phyloP scores from a whole-genome alignment of 495 filamentous ascomycete species.

The Neurospora tetraspora region DNA sequence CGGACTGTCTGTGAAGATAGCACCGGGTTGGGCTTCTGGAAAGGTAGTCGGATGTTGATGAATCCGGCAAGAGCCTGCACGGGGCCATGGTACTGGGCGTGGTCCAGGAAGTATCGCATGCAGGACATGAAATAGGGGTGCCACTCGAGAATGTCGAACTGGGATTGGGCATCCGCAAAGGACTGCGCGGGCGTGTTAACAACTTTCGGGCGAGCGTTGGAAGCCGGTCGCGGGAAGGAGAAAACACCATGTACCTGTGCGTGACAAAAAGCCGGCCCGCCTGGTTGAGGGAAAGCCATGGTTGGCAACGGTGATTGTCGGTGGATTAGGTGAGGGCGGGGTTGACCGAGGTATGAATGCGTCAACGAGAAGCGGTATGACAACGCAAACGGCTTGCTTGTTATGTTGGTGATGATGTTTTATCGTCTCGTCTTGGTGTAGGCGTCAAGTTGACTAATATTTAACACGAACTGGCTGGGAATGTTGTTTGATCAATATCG shows the following conservation, averaged over 20 bases:
- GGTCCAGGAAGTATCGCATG: constrained; percentile 85
- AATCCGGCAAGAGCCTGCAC: constrained; percentile 87
- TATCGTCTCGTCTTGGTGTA: not conserved
- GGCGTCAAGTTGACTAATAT: not conserved
- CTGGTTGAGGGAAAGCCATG: constrained; percentile 17
- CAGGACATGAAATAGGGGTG: constrained; percentile 87
- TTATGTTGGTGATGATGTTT: not conserved
- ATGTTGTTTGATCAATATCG: not conserved
- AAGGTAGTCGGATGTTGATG: constrained; percentile 73
- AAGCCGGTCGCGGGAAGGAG: not conserved
- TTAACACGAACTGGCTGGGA: not conserved
- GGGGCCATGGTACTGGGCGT: constrained; percentile 72
- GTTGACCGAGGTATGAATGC: not conserved
- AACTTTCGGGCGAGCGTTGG: not conserved
- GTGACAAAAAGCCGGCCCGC: constrained; percentile 15
- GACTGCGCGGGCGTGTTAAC: constrained; percentile 11
- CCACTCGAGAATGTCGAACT: constrained; percentile 88
- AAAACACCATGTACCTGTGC: constrained; percentile 18
- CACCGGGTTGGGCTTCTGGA: constrained; percentile 42
- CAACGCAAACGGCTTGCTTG: not conserved
- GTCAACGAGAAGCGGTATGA: not conserved
- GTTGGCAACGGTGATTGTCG: not conserved
- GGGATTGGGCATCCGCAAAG: constrained; percentile 39
- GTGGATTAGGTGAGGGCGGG: not conserved
- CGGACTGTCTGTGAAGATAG: constrained; percentile 19